Evolutionary conservation across 257 asterid genomes (phyloP), one percentile per base, ranked within the genome.

Genomic region (Solanum rostratum): DNA sequence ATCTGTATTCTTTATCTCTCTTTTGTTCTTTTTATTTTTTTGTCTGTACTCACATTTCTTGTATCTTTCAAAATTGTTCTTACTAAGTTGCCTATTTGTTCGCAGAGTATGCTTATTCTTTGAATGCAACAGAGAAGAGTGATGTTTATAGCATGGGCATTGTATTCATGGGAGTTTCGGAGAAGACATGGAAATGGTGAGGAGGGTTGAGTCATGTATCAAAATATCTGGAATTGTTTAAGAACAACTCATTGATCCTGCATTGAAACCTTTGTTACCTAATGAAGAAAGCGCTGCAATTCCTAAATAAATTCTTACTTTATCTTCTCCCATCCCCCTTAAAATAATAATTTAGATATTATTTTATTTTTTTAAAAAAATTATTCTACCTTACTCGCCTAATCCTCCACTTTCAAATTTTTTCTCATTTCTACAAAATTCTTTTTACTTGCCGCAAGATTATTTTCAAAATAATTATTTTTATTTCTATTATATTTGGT

Each of bases 131-230:
- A 0, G 99, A 96, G 85, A 96, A 92, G 79, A 93, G 98, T 46
- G 99, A 96, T 81, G 98, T 94, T 16, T 94, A 96, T 92, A 96
- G 98, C 93, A 93, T 94, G 95, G 99, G 98, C 8, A 92, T 96
- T 65, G 99, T 96, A 92, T 93, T 96, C 2, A 91, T 94, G 90
- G 92, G 83, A 90, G 90, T 70, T 96, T 96, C 43, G 96, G 96
- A 1, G 91, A 70, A 84, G 88, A 91, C 53, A 83, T 92, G 90
- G 97, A 96, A 85, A 94, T 93, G 97, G 98, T 94, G 74, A 91
- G 95, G 89, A 94, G 99, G 99, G 92, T 91, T 10, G 98, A 94
- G 82, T 89, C 91, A 0, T 85, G 62, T 13, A 76, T 90, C 60
- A 94, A 92, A 86, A 88, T 87, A 88, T 90, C 87, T 66, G 89